phyloP scores from a whole-genome alignment of 1,284 basidiomycete genomes.

The Ceratobasidium sp. region DNA sequence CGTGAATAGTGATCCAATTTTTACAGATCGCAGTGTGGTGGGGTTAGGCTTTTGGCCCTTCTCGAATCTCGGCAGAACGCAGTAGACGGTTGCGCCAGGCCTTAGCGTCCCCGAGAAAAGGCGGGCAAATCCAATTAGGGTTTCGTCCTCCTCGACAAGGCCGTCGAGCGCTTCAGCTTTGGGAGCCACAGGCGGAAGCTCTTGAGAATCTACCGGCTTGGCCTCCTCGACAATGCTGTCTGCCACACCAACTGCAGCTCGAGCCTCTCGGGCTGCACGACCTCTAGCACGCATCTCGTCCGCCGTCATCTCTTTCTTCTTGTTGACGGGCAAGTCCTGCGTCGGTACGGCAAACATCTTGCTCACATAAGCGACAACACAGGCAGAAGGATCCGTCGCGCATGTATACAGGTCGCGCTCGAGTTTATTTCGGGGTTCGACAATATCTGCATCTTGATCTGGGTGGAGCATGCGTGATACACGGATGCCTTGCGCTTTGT shows the following conservation, averaged over 20 bases:
- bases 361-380: constrained; percentile 89
- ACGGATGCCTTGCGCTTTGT: constrained; percentile 81
- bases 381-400: constrained; percentile 66
- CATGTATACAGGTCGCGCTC: constrained; percentile 86
- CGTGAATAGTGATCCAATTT: constrained; percentile 76
- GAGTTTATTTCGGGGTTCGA: constrained; percentile 76
- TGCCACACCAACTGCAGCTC: constrained; percentile 52
- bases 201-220: constrained; percentile 30
- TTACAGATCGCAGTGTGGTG: constrained; percentile 54
- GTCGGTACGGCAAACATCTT: constrained; percentile 96
- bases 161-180: constrained; percentile 44
- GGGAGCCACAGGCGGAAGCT: constrained; percentile 9
- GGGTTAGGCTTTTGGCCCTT: constrained; percentile 75
- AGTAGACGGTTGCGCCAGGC: constrained; percentile 72
- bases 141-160: constrained; percentile 61
- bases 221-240: constrained; percentile 46
- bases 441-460: constrained; percentile 66
- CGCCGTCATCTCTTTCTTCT: constrained; percentile 78
- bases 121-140: constrained; percentile 90
- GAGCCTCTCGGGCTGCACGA: constrained; percentile 68
- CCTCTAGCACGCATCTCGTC: constrained; percentile 87
- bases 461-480: constrained; percentile 96
- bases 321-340: constrained; percentile 87
- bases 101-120: constrained; percentile 90
- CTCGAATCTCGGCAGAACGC: constrained; percentile 70